Percentiles rank a stretch among this genome's conserved stretches.
Conservation (phyloP, 202 grass and related monocot genomes). For the Sporobolus alterniflorus region DNA sequence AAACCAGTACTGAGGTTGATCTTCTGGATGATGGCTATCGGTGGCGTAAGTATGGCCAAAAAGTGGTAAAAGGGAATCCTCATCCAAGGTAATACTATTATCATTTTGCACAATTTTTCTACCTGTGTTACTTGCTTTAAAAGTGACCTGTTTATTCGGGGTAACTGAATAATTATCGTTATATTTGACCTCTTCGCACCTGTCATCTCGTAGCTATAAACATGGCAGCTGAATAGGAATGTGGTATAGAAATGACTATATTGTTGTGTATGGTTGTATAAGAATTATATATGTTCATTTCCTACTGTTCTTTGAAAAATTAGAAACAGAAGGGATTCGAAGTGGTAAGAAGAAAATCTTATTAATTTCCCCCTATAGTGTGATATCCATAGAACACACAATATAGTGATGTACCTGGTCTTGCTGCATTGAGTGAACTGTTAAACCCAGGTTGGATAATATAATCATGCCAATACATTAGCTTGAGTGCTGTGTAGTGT, state of each 20-base stretch:
- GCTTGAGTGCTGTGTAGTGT: neutral
- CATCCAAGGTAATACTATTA: slow-evolving; percentile 71
- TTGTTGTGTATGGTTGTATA: neutral
- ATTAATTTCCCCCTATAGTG: neutral
- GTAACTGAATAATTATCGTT: slow-evolving; percentile 9
- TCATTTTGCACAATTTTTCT: slow-evolving; percentile 10
- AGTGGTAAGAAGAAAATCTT: neutral
- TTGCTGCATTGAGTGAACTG: neutral
- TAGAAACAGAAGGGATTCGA: neutral
- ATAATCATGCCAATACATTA: neutral
- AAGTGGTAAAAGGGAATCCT: slow-evolving; percentile 98
- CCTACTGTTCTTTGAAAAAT: neutral
- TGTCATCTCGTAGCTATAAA: neutral
- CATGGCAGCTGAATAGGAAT: neutral
- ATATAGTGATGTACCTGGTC: neutral
- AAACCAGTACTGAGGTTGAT: slow-evolving; percentile 96
- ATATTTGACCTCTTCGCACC: neutral
- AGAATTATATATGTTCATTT: neutral
- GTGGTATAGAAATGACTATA: neutral
- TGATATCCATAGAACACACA: neutral
- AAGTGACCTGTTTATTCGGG: slow-evolving; percentile 23
- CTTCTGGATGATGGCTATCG: slow-evolving; percentile 97
- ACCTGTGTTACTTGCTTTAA: slow-evolving; percentile 7
- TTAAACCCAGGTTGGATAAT: neutral
- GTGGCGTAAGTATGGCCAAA: slow-evolving; percentile 98